A percentile compares a stretch with the other conserved stretches of the same genome.
These are phyloP conservation scores for Fusarium cicatricum DNA, from an alignment of 2,329 filamentous ascomycete genomes.

Conservation along the genomic window DNA sequence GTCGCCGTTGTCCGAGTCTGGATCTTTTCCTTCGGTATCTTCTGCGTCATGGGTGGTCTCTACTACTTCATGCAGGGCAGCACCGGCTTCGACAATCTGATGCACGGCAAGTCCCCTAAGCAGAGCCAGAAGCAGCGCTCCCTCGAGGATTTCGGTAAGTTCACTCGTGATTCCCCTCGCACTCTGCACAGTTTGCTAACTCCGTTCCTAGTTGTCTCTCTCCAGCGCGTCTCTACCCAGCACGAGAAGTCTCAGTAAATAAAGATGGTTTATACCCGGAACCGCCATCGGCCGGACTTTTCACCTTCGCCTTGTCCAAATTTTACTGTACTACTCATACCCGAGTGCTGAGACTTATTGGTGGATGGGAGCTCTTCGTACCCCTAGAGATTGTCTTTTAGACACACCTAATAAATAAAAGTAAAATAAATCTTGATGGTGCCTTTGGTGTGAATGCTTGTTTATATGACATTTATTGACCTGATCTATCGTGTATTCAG, in stretches of 20 bases:
- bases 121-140: conserved; percentile 83
- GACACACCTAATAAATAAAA: conserved; percentile 56
- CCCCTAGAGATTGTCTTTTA: conserved; percentile 48
- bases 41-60: conserved; percentile 80
- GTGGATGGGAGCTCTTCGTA: conserved; percentile 49
- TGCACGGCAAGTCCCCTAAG: conserved; percentile 89
- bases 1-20: conserved; percentile 88
- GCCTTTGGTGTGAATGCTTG: neutral
- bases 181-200: conserved; percentile 54
- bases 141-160: conserved; percentile 88
- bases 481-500: too few relatives aligned
- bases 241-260: conserved; percentile 85
- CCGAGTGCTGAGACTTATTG: conserved; percentile 47
- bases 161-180: neutral
- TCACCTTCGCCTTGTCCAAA: conserved; percentile 52
- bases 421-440: conserved; percentile 46
- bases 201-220: conserved; percentile 74
- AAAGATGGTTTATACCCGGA: conserved; percentile 50
- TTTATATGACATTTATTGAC: neutral
- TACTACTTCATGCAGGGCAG: conserved; percentile 83
- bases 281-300: conserved; percentile 48
- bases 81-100: conserved; percentile 85
- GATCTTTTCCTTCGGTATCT: conserved; percentile 91
- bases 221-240: conserved; percentile 90
- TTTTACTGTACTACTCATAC: conserved; percentile 51